Conservation (phyloP, 108 stramenopile genomes). For the Nitzschia sp. region DNA sequence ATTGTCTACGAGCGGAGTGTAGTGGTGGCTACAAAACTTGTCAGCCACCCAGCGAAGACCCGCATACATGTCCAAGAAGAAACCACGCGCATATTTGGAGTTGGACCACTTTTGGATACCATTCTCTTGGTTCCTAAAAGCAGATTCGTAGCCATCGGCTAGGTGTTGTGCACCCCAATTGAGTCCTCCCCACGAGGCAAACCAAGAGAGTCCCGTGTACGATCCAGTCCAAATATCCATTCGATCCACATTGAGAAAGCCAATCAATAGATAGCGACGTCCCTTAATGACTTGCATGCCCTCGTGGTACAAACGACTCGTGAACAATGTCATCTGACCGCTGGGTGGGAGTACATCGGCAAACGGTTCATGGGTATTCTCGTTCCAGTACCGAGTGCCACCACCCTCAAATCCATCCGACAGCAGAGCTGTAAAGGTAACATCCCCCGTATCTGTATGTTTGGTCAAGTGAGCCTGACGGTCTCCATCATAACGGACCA, state of each 20-base stretch:
- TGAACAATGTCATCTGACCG: constrained; percentile 43
- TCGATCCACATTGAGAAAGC: constrained; percentile 53
- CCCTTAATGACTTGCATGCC: constrained; percentile 52
- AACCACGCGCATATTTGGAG: constrained; percentile 3
- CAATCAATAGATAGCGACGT: constrained; percentile 59
- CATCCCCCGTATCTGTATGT: constrained; percentile 54
- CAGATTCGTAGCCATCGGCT: constrained; percentile 27
- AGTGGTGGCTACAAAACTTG: constrained; percentile 10
- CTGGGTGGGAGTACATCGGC: constrained; percentile 41
- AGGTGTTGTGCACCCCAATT: constrained; percentile 45
- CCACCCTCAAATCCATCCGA: constrained; percentile 68
- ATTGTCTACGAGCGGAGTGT: constrained; percentile 14
- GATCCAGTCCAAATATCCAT: constrained; percentile 47
- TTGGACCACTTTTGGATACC: constrained; percentile 6
- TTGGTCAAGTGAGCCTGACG: constrained; percentile 34
- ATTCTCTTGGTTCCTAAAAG: not conserved
- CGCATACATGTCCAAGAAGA: constrained; percentile 10
- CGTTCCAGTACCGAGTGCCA: constrained; percentile 53
- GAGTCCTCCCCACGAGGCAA: constrained; percentile 50
- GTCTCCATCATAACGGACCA: constrained; percentile 52
- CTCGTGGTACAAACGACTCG: constrained; percentile 49
- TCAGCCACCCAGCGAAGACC: constrained; percentile 38
- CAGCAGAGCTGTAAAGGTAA: constrained; percentile 57
- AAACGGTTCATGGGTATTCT: constrained; percentile 20
- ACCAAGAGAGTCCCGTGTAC: constrained; percentile 36